These are phyloP conservation scores for Luffa aegyptiaca DNA, from an alignment of 306 rosid species.

Conservation along the genomic window DNA sequence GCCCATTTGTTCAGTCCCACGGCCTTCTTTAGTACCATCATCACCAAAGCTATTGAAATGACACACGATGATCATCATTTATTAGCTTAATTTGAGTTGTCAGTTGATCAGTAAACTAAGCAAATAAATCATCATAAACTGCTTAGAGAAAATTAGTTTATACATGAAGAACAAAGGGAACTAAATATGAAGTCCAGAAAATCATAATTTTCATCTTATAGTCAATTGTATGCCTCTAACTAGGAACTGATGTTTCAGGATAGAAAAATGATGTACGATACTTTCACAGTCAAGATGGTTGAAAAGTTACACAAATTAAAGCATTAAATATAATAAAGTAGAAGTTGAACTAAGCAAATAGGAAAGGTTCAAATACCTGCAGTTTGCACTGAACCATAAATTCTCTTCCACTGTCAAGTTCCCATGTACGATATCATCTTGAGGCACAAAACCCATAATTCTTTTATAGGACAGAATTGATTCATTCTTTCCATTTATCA, in stretches of 20 bases:
- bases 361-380: constrained; percentile 52
- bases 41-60: background rate
- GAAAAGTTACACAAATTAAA: background rate
- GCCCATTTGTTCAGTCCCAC: background rate
- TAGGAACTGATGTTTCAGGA: background rate
- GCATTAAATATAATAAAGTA: constrained; percentile 7
- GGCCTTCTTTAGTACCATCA: background rate
- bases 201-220: background rate
- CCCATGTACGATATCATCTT: constrained; percentile 96
- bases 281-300: background rate
- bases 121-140: background rate
- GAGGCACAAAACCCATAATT: constrained; percentile 96
- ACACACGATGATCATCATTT: background rate
- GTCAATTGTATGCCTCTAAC: background rate
- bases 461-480: constrained; percentile 77
- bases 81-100: background rate
- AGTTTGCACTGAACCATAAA: constrained; percentile 95
- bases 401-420: constrained; percentile 96
- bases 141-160: background rate
- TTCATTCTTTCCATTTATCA: constrained; percentile 67
- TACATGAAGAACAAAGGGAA: background rate
- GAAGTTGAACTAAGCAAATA: constrained; percentile 18
- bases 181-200: background rate
- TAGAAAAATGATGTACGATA: background rate
- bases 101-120: background rate